These are phyloP conservation scores for Piromyces sp. DNA, from an alignment of 192 early-diverging fungal species.

Conservation along the genomic window DNA sequence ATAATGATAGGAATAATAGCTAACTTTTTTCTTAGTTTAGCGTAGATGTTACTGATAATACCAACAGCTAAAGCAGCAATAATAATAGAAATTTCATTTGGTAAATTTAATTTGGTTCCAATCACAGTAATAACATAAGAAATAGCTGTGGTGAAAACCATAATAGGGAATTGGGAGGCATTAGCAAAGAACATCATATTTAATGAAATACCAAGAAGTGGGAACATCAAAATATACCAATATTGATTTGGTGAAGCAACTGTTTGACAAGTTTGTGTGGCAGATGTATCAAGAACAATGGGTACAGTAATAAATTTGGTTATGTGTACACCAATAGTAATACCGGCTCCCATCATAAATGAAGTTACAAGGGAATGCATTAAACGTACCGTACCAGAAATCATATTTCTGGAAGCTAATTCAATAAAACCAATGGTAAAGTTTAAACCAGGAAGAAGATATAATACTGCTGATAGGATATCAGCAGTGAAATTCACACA, in stretches of 20 bases:
- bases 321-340: slow-evolving; percentile 5
- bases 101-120: slow-evolving; percentile 25
- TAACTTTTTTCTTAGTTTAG: slow-evolving; percentile 46
- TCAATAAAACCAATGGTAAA: slow-evolving; percentile 77
- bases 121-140: slow-evolving; percentile 51
- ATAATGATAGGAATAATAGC: slow-evolving; percentile 66
- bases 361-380: slow-evolving; percentile 63
- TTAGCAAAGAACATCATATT: slow-evolving; percentile 41
- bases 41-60: slow-evolving; percentile 55
- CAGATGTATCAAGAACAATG: background rate
- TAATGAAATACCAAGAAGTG: slow-evolving; percentile 27
- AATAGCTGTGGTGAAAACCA: slow-evolving; percentile 45
- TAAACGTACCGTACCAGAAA: slow-evolving; percentile 70
- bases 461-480: slow-evolving; percentile 36
- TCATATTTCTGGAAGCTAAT: slow-evolving; percentile 67
- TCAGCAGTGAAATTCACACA: slow-evolving; percentile 12
- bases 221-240: slow-evolving; percentile 43
- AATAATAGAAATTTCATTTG: slow-evolving; percentile 36
- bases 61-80: slow-evolving; percentile 65
- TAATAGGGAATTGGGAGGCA: slow-evolving; percentile 50
- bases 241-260: background rate
- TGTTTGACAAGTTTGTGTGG: background rate
- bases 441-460: slow-evolving; percentile 52
- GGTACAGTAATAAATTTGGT: background rate
- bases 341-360: slow-evolving; percentile 55